These are phyloP conservation scores for Lentinula novae-zelandiae DNA, from an alignment of 1,284 basidiomycete species.

Conservation along the genomic window DNA sequence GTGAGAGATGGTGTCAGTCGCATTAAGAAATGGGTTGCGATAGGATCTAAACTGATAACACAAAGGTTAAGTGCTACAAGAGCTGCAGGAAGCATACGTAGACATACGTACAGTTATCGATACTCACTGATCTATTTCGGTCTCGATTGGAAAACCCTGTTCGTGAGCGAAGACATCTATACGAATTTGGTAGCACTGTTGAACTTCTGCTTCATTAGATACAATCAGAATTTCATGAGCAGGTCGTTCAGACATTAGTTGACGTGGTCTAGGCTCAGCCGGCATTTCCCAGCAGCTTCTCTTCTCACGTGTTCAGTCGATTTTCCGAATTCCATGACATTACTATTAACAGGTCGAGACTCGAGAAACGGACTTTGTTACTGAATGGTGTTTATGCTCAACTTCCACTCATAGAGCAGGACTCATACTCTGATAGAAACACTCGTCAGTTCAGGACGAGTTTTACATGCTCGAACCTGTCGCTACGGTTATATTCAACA, in stretches of 20 bases:
- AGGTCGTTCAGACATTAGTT: constrained; percentile 26
- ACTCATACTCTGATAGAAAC: constrained; percentile 12
- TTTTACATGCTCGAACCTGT: constrained; percentile 52
- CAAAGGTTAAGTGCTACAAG: neutral
- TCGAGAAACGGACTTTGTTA: neutral
- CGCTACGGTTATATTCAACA: constrained; percentile 45
- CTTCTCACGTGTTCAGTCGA: neutral
- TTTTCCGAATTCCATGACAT: neutral
- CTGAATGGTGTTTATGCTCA: neutral
- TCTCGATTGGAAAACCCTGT: constrained; percentile 67
- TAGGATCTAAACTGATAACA: constrained; percentile 40
- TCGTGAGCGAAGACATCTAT: constrained; percentile 67
- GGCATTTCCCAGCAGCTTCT: neutral
- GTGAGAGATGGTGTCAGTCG: constrained; percentile 53
- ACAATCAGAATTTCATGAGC: constrained; percentile 53
- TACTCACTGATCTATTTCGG: constrained; percentile 68
- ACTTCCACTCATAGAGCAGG: neutral
- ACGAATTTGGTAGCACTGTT: constrained; percentile 63
- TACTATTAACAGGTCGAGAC: neutral
- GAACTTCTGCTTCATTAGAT: constrained; percentile 33
- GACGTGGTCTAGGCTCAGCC: neutral
- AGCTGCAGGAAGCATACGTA: neutral
- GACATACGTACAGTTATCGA: neutral
- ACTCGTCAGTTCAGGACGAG: constrained; percentile 33
- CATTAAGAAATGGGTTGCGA: constrained; percentile 66